Conservation (phyloP, 2,329 filamentous ascomycete species). For the Fusarium penzigii region DNA sequence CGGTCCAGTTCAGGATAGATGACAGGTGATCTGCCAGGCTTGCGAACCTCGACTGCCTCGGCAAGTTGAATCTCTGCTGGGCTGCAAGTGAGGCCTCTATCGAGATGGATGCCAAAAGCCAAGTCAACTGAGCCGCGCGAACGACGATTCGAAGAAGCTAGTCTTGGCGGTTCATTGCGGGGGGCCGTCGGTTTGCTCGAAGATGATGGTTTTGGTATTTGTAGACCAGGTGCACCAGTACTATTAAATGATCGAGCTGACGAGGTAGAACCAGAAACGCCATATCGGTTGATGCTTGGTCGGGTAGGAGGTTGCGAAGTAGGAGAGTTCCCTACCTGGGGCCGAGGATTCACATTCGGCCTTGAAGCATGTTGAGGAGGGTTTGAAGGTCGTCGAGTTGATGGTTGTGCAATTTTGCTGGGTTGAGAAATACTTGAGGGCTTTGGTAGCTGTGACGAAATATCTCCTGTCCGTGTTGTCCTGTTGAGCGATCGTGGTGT, state of each 20-base stretch:
- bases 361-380: slow-evolving; percentile 26
- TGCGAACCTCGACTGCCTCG: slow-evolving; percentile 44
- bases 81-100: slow-evolving; percentile 45
- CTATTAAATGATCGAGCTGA: slow-evolving; percentile 37
- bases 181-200: slow-evolving; percentile 38
- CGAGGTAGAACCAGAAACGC: slow-evolving; percentile 36
- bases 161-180: slow-evolving; percentile 40
- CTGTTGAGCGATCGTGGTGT: slow-evolving; percentile 27
- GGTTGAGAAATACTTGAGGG: slow-evolving; percentile 17
- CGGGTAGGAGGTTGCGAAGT: slow-evolving; percentile 35
- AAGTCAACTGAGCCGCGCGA: slow-evolving; percentile 40
- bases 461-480: slow-evolving; percentile 23
- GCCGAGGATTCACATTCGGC: slow-evolving; percentile 39
- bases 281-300: slow-evolving; percentile 33
- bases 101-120: slow-evolving; percentile 37
- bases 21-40: slow-evolving; percentile 43
- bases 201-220: slow-evolving; percentile 49
- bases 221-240: slow-evolving; percentile 37
- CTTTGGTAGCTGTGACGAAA: slow-evolving; percentile 17
- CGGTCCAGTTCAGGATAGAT: slow-evolving; percentile 64
- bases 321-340: slow-evolving; percentile 44
- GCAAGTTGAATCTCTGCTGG: slow-evolving; percentile 45
- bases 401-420: slow-evolving; percentile 24
- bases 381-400: slow-evolving; percentile 25
- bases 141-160: slow-evolving; percentile 44